Evolutionary conservation across 495 filamentous ascomycete species (phyloP).

Genomic region (Aspergillus conjunctus): DNA sequence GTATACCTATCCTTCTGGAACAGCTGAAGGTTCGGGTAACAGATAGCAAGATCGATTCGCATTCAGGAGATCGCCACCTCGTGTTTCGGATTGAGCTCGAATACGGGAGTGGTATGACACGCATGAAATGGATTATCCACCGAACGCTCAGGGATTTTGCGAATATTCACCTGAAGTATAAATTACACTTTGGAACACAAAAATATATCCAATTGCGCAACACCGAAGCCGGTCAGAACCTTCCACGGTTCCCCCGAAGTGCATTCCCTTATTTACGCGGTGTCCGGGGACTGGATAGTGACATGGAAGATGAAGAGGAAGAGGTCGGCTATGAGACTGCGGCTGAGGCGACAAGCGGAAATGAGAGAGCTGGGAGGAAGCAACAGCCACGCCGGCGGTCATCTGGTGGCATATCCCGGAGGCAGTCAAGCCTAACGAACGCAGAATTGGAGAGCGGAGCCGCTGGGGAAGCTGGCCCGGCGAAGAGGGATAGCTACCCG

Average conservation of each 20-base stretch:
- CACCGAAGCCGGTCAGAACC: constrained; percentile 54
- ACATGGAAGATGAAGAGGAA: constrained; percentile 83
- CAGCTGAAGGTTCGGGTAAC: constrained; percentile 88
- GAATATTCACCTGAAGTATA: constrained; percentile 92
- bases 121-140: constrained; percentile 97
- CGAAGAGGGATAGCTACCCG: constrained; percentile 57
- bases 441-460: constrained; percentile 46
- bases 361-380: constrained; percentile 54
- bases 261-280: constrained; percentile 91
- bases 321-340: constrained; percentile 60
- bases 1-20: constrained; percentile 92
- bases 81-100: constrained; percentile 91
- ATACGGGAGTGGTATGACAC: constrained; percentile 90
- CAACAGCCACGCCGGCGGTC: constrained; percentile 53
- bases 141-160: constrained; percentile 85
- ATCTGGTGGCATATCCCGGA: constrained; percentile 54
- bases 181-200: constrained; percentile 76
- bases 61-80: constrained; percentile 75
- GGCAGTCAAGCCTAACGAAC: constrained; percentile 59
- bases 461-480: constrained; percentile 42
- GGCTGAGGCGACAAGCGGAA: constrained; percentile 58
- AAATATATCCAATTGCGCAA: constrained; percentile 69
- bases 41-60: constrained; percentile 69
- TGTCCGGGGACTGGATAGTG: constrained; percentile 74
- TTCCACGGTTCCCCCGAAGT: constrained; percentile 85